Percentiles rank a stretch among this genome's conserved stretches.
Conservation (phyloP, 2,329 filamentous ascomycete species). For the Cyphellophora attinorum region DNA sequence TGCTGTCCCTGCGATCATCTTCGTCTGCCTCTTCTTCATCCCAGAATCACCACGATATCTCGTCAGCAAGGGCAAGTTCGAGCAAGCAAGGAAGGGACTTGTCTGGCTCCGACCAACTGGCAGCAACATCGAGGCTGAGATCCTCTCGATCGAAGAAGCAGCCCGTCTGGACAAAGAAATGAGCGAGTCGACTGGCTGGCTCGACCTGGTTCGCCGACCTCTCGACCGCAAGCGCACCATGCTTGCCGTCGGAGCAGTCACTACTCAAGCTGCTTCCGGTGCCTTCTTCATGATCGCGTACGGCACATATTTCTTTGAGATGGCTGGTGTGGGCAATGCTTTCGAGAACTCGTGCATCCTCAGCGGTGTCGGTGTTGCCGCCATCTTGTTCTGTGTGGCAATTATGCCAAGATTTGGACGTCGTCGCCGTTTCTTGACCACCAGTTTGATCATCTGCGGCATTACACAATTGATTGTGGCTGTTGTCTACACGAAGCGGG, state of each 20-base stretch:
- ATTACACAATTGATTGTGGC: slow-evolving; percentile 47
- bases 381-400: slow-evolving; percentile 43
- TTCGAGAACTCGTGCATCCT: slow-evolving; percentile 51
- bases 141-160: slow-evolving; percentile 25
- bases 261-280: slow-evolving; percentile 44
- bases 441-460: slow-evolving; percentile 43
- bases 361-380: slow-evolving; percentile 44
- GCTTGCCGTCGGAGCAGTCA: slow-evolving; percentile 38
- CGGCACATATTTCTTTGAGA: slow-evolving; percentile 51
- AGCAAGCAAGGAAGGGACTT: slow-evolving; percentile 25
- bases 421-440: slow-evolving; percentile 43
- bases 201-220: slow-evolving; percentile 43
- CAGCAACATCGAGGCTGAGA: slow-evolving; percentile 23
- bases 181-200: slow-evolving; percentile 26
- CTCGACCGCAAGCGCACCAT: slow-evolving; percentile 43
- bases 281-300: slow-evolving; percentile 50
- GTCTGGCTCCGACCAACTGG: slow-evolving; percentile 26
- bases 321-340: slow-evolving; percentile 45
- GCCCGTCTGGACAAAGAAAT: slow-evolving; percentile 26
- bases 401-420: slow-evolving; percentile 46
- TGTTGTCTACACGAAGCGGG: slow-evolving; percentile 38
- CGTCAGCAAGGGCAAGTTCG: slow-evolving; percentile 20
- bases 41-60: slow-evolving; percentile 26
- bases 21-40: slow-evolving; percentile 22
- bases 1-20: slow-evolving; percentile 20